Base-by-base conservation (phyloP, 352 stramenopile species). In the Globisporangium paddicum region DNA sequence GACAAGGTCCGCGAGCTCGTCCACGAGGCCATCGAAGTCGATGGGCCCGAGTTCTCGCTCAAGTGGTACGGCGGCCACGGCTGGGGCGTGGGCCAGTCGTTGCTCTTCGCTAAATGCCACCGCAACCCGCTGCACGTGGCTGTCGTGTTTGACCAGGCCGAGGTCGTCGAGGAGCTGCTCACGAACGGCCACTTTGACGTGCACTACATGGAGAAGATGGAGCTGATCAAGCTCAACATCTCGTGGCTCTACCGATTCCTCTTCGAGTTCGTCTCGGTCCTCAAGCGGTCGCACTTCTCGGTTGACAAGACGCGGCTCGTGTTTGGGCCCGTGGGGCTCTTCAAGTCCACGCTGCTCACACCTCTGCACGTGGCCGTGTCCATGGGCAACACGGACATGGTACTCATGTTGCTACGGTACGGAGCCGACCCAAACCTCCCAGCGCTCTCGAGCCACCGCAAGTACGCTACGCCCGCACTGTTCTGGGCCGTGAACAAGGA, bases 101-200 rank as follows among this genome's bases (percentile, higher is more conserved):
- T 79, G 5, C 35, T 84, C 32, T 73, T 85, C 38, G 63, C 69
- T 14, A 66, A 53, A 35, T 80, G 70, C 35, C 79, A 82, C 26
- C 79, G 77, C 10, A 94, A 94, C 37, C 84, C 84, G 2, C 69
- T 94, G 34, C 84, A 94, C 21, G 79, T 89, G 5, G 84, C 84
- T 0, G 67, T 92, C 10, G 71, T 84, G 19, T 92, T 89, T 53
- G 81, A 89, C 55, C 79, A 89, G 26, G 56, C 76, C 0, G 73
- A 87, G 18, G 67, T 89, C 55, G 80, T 89, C 18, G 66, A 79
- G n/a, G 74, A 82, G 48, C 52, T 94, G 49, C 63, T 94, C 19
- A 61, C 68, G 21, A 71, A 78, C 38, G 71, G 64, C 1, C 61
- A 72, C 47, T 94, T 94, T 58, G 82, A 94, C 47, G 73, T 89